Percentiles rank a stretch among this genome's conserved stretches.
These are phyloP conservation scores for Fomitopsis schrenkii DNA, from an alignment of 1,284 basidiomycete species.

Conservation along the genomic window DNA sequence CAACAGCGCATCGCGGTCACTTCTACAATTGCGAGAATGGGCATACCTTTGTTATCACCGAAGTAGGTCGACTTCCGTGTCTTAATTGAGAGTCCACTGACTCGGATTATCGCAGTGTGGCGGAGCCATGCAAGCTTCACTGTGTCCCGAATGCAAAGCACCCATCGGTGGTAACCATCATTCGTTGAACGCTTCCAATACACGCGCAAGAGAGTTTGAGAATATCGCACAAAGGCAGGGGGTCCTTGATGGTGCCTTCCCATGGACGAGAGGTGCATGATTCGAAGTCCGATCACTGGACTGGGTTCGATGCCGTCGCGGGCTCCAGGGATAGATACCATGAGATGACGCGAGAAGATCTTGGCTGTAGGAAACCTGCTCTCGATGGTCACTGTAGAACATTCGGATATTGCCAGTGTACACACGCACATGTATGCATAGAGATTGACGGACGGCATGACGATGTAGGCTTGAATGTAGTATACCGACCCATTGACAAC, in stretches of 20 bases:
- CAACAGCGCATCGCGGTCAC: conserved; percentile 42
- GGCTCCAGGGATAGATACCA: too few relatives aligned
- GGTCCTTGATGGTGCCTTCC: not conserved
- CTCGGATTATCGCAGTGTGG: conserved; percentile 41
- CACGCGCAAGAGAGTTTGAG: conserved; percentile 42
- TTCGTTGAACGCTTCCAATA: conserved; percentile 37
- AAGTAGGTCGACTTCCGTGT: conserved; percentile 12
- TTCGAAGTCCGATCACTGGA: not conserved
- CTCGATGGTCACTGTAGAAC: too few relatives aligned
- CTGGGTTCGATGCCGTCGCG: not conserved
- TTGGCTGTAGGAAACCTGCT: too few relatives aligned
- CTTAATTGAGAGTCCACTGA: not conserved
- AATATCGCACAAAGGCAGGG: conserved; percentile 10
- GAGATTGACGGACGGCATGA: too few relatives aligned
- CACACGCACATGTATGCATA: too few relatives aligned
- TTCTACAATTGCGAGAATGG: conserved; percentile 28
- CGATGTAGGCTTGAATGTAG: too few relatives aligned
- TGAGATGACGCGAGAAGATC: too few relatives aligned
- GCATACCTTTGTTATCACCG: conserved; percentile 26
- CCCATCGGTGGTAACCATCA: conserved; percentile 47
- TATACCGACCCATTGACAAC: too few relatives aligned
- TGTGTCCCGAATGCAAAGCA: conserved; percentile 53
- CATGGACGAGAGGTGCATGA: conserved; percentile 5
- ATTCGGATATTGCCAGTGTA: too few relatives aligned
- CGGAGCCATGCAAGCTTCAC: conserved; percentile 41